phyloP scores from a whole-genome alignment of 106 monocot genomes.

The Dendrobium nobile region DNA sequence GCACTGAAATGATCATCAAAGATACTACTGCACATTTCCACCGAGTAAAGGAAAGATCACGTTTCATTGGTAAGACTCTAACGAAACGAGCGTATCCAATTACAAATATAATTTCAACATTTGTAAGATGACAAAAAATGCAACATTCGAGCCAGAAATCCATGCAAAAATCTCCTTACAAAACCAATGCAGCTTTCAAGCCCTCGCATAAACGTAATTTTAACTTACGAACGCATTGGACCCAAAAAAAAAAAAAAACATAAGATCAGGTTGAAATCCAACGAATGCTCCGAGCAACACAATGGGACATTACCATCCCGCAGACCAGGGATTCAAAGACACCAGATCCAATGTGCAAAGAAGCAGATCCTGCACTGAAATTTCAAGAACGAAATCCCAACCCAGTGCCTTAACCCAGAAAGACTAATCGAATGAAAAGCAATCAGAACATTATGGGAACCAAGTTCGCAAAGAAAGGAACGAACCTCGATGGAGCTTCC shows the following conservation, averaged over 20 bases:
- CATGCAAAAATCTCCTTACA: not conserved
- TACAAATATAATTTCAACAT: not conserved
- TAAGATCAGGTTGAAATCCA: not conserved
- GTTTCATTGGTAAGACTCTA: not conserved
- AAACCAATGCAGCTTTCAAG: not conserved
- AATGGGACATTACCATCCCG: not conserved
- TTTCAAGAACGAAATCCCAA: not conserved
- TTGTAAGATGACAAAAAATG: not conserved
- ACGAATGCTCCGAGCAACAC: not conserved
- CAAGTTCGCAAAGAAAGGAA: not conserved
- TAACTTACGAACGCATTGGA: not conserved
- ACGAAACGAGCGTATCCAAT: not conserved
- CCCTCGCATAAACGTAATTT: not conserved
- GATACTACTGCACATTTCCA: not conserved
- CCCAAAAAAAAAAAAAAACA: not conserved
- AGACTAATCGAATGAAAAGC: not conserved
- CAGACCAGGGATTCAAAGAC: not conserved
- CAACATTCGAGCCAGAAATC: not conserved
- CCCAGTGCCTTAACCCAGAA: not conserved
- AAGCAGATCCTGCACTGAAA: not conserved
- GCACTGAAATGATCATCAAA: not conserved
- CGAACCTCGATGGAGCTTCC: constrained; percentile 48
- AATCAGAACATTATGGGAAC: not conserved
- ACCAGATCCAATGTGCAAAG: not conserved
- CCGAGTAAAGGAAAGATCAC: not conserved